A percentile compares a stretch with the other conserved stretches of the same genome.
These are phyloP conservation scores for Thoreauomyces humboldtii DNA, from an alignment of 192 early-diverging fungal species.

Conservation along the genomic window DNA sequence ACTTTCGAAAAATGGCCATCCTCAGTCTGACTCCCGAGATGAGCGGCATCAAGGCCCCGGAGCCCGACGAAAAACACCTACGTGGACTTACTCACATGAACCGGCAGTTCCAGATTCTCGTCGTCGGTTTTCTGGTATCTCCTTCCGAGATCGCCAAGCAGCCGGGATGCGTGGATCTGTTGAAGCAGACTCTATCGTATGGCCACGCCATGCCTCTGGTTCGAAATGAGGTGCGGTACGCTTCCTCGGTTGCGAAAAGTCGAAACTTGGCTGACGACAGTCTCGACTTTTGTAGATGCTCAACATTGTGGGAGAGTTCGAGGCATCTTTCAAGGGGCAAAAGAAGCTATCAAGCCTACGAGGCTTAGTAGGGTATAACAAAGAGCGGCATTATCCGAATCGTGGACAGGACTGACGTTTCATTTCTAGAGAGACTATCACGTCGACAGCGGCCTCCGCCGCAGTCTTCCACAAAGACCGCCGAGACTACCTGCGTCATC, in stretches of 20 bases:
- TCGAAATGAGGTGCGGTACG: constrained; percentile 23
- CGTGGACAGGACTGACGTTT: too few species aligned
- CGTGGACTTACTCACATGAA: constrained; percentile 9
- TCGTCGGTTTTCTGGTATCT: constrained; percentile 19
- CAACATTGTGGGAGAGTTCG: constrained; percentile 21
- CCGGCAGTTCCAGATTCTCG: constrained; percentile 11
- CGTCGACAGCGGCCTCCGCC: background rate
- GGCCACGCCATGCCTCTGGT: constrained; percentile 17
- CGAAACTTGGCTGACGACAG: background rate
- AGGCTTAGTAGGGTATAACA: background rate
- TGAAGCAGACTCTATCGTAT: constrained; percentile 24
- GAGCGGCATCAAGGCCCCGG: constrained; percentile 27
- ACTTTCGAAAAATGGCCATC: constrained; percentile 27
- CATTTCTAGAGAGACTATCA: constrained; percentile 15
- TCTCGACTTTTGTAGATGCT: constrained; percentile 14
- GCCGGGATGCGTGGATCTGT: constrained; percentile 10
- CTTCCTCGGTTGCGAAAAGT: background rate
- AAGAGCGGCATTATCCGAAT: background rate
- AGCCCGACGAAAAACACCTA: constrained; percentile 23
- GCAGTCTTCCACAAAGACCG: constrained; percentile 23
- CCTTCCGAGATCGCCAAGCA: constrained; percentile 17
- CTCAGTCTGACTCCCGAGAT: constrained; percentile 31
- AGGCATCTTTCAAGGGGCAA: constrained; percentile 7
- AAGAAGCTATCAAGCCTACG: constrained; percentile 15
- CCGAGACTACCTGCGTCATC: constrained; percentile 29